Conservation (phyloP, 495 filamentous ascomycete genomes). For the Xylaria nigripes region DNA sequence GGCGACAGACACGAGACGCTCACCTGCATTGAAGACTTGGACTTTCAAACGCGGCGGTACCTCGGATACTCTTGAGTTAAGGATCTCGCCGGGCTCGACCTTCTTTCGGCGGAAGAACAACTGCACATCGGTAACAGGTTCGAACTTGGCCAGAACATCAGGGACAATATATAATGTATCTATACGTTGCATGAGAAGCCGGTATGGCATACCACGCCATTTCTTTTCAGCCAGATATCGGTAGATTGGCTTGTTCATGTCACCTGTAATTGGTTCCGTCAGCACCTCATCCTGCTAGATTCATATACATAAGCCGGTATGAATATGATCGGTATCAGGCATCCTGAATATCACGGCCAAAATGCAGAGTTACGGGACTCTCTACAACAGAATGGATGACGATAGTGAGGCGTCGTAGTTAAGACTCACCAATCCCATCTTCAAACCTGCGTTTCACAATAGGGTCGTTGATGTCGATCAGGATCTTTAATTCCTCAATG, state of each 20-base stretch:
- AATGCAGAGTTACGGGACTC: not conserved
- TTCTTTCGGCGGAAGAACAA: slow-evolving; percentile 64
- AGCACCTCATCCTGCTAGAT: slow-evolving; percentile 3
- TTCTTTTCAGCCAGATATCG: slow-evolving; percentile 77
- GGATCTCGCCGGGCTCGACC: slow-evolving; percentile 66
- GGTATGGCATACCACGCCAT: slow-evolving; percentile 67
- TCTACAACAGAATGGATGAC: not conserved
- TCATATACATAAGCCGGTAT: not conserved
- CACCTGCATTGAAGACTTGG: slow-evolving; percentile 73
- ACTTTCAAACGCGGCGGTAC: slow-evolving; percentile 64
- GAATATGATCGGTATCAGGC: not conserved
- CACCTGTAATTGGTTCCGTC: slow-evolving; percentile 46
- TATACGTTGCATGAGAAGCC: slow-evolving; percentile 78
- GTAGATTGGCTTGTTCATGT: slow-evolving; percentile 96
- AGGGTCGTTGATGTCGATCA: slow-evolving; percentile 93
- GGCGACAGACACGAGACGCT: slow-evolving; percentile 72
- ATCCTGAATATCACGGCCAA: not conserved
- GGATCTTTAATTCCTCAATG: slow-evolving; percentile 75
- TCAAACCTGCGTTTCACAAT: slow-evolving; percentile 91
- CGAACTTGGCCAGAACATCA: slow-evolving; percentile 81
- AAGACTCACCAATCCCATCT: slow-evolving; percentile 68
- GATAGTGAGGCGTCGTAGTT: not conserved
- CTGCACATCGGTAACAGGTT: slow-evolving; percentile 69
- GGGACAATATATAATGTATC: slow-evolving; percentile 81
- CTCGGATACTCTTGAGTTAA: slow-evolving; percentile 63